Conservation (phyloP, 441 rosid genomes). For the Daphne laureola region DNA sequence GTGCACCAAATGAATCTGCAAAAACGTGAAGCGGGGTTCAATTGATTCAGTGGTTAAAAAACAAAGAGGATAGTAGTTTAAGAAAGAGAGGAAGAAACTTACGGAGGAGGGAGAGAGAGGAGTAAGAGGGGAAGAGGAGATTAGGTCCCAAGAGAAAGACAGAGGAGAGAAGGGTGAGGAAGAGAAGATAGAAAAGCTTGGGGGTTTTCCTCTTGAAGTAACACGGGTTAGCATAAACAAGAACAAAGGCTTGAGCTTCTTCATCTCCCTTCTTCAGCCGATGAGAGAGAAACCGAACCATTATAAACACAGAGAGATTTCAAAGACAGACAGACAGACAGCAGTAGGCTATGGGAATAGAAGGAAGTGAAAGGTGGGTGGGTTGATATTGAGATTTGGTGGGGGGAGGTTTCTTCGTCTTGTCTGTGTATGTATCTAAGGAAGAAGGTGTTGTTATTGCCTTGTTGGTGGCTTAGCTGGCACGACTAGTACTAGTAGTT, state of each 20-base stretch:
- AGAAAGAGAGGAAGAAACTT: slow-evolving; percentile 11
- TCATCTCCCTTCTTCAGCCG: slow-evolving; percentile 41
- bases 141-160: slow-evolving; percentile 46
- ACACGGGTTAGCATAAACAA: slow-evolving; percentile 22
- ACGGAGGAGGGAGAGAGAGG: slow-evolving; percentile 41
- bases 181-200: slow-evolving; percentile 44
- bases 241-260: slow-evolving; percentile 21
- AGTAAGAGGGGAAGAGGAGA: slow-evolving; percentile 37
- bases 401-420: too few relatives aligned
- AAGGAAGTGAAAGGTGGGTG: too few relatives aligned
- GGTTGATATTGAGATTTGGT: too few relatives aligned
- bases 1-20: slow-evolving; percentile 52
- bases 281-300: slow-evolving; percentile 15
- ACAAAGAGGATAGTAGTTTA: not conserved
- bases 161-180: slow-evolving; percentile 61
- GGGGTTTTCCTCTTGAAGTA: slow-evolving; percentile 46
- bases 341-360: too few relatives aligned
- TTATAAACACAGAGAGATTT: too few relatives aligned
- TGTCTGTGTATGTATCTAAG: too few relatives aligned
- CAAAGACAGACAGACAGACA: too few relatives aligned
- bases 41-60: slow-evolving; percentile 2
- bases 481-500: too few relatives aligned
- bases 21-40: slow-evolving; percentile 10
- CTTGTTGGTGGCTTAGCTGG: too few relatives aligned
- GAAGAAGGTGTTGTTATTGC: too few relatives aligned